Conservation (phyloP, 2,329 filamentous ascomycete genomes). For the Claviceps capensis region DNA sequence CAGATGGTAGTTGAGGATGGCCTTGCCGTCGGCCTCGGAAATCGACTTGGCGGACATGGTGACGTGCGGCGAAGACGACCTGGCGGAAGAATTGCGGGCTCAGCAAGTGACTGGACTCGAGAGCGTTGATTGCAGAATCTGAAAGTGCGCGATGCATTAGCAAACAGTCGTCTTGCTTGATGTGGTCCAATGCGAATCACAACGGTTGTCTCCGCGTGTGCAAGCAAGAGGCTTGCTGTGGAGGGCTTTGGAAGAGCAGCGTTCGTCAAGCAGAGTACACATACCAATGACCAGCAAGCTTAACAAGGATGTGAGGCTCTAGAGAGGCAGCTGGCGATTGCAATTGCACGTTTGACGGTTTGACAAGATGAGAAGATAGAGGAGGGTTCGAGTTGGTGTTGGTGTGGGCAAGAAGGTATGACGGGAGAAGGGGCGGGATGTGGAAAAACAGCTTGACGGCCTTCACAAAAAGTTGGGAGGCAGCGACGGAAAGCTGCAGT, state of each 20-base stretch:
- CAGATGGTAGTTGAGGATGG: constrained; percentile 99
- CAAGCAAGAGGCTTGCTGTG: neutral
- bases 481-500: neutral
- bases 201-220: neutral
- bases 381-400: neutral
- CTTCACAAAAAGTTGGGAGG: constrained; percentile 1
- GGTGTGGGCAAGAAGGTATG: neutral
- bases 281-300: constrained; percentile 8
- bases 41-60: constrained; percentile 69
- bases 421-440: neutral
- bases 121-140: neutral
- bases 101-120: neutral
- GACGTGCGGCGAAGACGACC: constrained; percentile 15
- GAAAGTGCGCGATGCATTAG: constrained; percentile 1
- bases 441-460: constrained; percentile 4
- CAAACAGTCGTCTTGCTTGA: neutral
- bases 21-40: constrained; percentile 98
- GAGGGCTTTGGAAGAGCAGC: neutral
- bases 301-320: constrained; percentile 1
- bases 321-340: neutral
- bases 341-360: constrained; percentile 2
- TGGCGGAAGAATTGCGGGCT: neutral
- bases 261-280: constrained; percentile 1
- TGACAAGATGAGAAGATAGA: neutral
- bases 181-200: neutral